phyloP scores from a whole-genome alignment of 208 protist genomes.

The Porcisia hertigi region DNA sequence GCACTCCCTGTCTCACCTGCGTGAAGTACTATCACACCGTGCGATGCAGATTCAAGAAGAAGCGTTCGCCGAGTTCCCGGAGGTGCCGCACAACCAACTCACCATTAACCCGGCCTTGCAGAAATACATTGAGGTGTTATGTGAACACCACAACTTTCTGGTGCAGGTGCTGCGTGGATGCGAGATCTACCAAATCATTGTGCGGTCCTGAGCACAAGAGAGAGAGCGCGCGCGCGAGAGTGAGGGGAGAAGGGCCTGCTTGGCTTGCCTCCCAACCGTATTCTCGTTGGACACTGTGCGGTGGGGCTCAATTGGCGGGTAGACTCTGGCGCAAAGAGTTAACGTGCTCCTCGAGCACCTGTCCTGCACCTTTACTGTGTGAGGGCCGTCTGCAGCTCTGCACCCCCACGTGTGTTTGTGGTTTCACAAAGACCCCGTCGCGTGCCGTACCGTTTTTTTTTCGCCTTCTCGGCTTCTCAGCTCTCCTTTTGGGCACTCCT shows the following conservation, averaged over 20 bases:
- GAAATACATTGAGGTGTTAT: conserved; percentile 85
- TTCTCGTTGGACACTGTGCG: not conserved
- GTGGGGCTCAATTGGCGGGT: too few species aligned
- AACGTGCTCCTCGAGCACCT: too few species aligned
- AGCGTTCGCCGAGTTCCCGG: conserved; percentile 73
- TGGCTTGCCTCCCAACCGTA: not conserved
- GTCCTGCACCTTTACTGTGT: too few species aligned
- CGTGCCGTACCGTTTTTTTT: too few species aligned
- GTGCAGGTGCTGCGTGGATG: conserved; percentile 86
- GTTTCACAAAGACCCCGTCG: too few species aligned
- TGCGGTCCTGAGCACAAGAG: conserved; percentile 39
- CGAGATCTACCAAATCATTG: conserved; percentile 89
- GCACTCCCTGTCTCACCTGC: conserved; percentile 85
- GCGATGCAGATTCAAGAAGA: conserved; percentile 85
- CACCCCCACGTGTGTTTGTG: too few species aligned
- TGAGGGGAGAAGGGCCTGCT: not conserved
- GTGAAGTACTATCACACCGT: conserved; percentile 77
- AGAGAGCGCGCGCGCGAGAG: not conserved
- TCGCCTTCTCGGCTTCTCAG: too few species aligned
- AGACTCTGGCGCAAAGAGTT: too few species aligned
- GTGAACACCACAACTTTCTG: conserved; percentile 89
- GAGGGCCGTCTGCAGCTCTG: too few species aligned
- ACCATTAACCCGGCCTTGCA: conserved; percentile 79
- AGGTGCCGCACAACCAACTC: conserved; percentile 55
- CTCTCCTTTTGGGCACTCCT: not conserved